Evolutionary conservation across 208 protist species (phyloP), one percentile per base, ranked within the genome.

Genomic region (Acanthamoeba royreba): DNA sequence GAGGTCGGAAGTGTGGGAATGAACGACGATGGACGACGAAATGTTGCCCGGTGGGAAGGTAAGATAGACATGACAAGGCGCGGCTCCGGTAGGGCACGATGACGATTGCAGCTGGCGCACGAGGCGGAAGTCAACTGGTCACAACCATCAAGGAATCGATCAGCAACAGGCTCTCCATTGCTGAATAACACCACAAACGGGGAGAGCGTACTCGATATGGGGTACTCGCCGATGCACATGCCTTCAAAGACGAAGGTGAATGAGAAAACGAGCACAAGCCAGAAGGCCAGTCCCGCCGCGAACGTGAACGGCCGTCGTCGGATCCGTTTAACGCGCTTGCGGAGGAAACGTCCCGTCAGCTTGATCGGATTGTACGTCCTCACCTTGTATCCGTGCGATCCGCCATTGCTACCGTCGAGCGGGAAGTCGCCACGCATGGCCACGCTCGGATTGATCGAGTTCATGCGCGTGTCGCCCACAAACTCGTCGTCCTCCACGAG

Each of bases 221-320:
- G 74, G 43, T 85, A 85, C 38, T 85, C 74, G 74, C 74, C 74
- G 43, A 85, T 85, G 74, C 74, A 85, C 74, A 85, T 53, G 74
- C 74, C 74, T 45, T 85, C 74, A 17, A 85, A 85, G 74, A 85
- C 74, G n/a, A 85, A 85, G 22, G 42, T 85, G 43, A 85, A 15
- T 4, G 74, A 40, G 74, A 85, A 85, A 33, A 53, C 0, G 15
- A 85, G 42, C 17, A 85, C 25, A 45, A 85, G 74, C 74, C 74
- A 85, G 42, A 53, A 85, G 9, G 53, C 43, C 25, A 85, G 74
- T 2, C 74, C 74, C 28, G 22, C 42, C 13, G 17, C 74, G 74
- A 85, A 85, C 42, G 19, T 15, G 43, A 85, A 85, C 42, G 74
- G 74, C 9, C 74, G 74, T 19, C 74, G 74, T 5, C 74, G 74